A percentile compares a stretch with the other conserved stretches of the same genome.
Conservation (phyloP, 2,329 filamentous ascomycete genomes). For the Talaromyces albobiverticillius region DNA sequence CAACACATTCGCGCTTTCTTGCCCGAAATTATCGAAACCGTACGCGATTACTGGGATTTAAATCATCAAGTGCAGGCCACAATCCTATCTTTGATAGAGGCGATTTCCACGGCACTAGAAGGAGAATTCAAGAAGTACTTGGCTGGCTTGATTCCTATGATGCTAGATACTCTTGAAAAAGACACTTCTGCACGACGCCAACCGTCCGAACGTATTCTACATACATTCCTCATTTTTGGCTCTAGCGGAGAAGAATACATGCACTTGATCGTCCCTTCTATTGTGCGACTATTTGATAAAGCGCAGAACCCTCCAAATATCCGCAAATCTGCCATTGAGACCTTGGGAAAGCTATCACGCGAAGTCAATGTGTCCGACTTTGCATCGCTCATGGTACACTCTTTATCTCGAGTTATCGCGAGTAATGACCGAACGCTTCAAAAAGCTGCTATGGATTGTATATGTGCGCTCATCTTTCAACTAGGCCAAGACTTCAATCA, state of each 20-base stretch:
- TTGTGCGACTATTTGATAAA: conserved; percentile 92
- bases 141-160: conserved; percentile 80
- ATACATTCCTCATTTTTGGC: conserved; percentile 94
- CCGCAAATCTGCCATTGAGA: conserved; percentile 87
- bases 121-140: conserved; percentile 98
- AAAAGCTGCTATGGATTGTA: conserved; percentile 81
- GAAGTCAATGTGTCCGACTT: conserved; percentile 98
- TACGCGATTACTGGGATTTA: conserved; percentile 86
- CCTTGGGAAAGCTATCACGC: conserved; percentile 86
- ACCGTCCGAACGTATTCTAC: conserved; percentile 84
- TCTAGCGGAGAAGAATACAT: conserved; percentile 97
- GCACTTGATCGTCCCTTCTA: conserved; percentile 95
- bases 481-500: conserved; percentile 93
- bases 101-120: conserved; percentile 88
- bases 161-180: conserved; percentile 90
- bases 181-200: conserved; percentile 72
- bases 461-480: conserved; percentile 94
- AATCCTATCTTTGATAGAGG: conserved; percentile 87
- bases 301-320: conserved; percentile 75
- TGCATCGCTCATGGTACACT: conserved; percentile 93
- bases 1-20: conserved; percentile 94
- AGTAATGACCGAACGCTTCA: conserved; percentile 71
- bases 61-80: conserved; percentile 81
- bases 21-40: conserved; percentile 77
- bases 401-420: conserved; percentile 76